These are phyloP conservation scores for Fraxinus sp. DNA, from an alignment of 305 asterid genomes.

Conservation along the genomic window DNA sequence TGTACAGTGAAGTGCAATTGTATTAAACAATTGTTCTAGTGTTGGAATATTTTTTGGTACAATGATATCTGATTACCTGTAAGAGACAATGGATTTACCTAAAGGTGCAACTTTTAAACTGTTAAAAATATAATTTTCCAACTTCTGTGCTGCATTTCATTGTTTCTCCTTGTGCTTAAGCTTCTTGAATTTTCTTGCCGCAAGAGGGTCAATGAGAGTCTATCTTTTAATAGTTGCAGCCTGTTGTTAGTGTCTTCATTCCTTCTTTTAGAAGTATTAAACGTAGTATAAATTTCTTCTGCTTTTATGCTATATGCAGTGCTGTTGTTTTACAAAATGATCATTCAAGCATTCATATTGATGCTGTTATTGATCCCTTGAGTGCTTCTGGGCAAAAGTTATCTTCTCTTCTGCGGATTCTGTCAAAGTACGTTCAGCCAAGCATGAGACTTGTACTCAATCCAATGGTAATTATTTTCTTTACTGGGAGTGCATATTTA, in stretches of 20 bases:
- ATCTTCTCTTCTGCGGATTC: conserved; percentile 78
- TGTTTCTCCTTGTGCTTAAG: neutral
- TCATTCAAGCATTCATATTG: conserved; percentile 83
- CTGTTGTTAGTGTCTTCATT: neutral
- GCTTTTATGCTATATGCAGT: conserved; percentile 41
- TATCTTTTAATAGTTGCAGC: neutral
- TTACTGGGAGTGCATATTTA: neutral
- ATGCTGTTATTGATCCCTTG: conserved; percentile 96
- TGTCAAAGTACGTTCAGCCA: conserved; percentile 78
- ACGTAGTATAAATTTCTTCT: conserved; percentile 24
- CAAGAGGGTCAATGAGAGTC: neutral
- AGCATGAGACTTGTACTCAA: conserved; percentile 96
- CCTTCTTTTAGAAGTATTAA: neutral
- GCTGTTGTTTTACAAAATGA: conserved; percentile 79
- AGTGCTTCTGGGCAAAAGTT: conserved; percentile 96
- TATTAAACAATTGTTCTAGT: neutral
- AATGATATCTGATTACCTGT: neutral
- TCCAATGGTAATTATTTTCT: conserved; percentile 68
- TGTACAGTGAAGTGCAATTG: neutral
- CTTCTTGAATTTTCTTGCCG: neutral
- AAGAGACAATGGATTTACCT: neutral
- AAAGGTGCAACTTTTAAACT: neutral
- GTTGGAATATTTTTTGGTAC: neutral
- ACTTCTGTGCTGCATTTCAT: neutral
- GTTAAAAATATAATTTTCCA: neutral